A percentile compares a stretch with the other conserved stretches of the same genome.
These are phyloP conservation scores for Phytophthora ohioensis DNA, from an alignment of 352 stramenopile species.

Conservation along the genomic window DNA sequence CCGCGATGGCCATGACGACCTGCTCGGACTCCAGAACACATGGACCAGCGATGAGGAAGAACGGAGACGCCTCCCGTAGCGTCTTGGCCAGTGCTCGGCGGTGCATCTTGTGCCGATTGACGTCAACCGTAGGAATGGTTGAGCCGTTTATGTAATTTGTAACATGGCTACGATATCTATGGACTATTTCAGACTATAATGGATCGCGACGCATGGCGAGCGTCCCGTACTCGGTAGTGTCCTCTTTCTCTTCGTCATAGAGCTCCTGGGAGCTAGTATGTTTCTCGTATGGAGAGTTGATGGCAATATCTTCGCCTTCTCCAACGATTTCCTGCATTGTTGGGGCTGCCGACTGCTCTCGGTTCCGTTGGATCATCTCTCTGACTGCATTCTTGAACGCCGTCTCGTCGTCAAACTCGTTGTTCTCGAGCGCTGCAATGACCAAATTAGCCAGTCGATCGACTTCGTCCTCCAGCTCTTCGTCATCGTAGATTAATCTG, in stretches of 20 bases:
- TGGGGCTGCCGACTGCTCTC: slow-evolving; percentile 21
- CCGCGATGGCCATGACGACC: slow-evolving; percentile 74
- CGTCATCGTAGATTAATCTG: slow-evolving; percentile 61
- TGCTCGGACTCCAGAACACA: slow-evolving; percentile 84
- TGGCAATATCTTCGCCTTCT: background rate
- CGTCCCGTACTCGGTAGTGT: slow-evolving; percentile 33
- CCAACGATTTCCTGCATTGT: slow-evolving; percentile 10
- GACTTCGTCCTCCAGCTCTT: slow-evolving; percentile 56
- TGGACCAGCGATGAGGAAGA: slow-evolving; percentile 88
- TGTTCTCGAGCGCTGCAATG: slow-evolving; percentile 40
- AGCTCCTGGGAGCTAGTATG: slow-evolving; percentile 5
- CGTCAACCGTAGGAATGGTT: slow-evolving; percentile 11
- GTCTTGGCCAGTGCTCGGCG: slow-evolving; percentile 56
- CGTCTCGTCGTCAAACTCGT: slow-evolving; percentile 31
- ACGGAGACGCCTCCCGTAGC: slow-evolving; percentile 69
- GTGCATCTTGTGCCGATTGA: slow-evolving; percentile 44
- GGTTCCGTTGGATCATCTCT: slow-evolving; percentile 41
- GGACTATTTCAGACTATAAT: slow-evolving; percentile 28
- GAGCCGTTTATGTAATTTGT: slow-evolving; percentile 23
- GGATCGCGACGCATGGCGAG: slow-evolving; percentile 19
- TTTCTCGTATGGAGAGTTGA: slow-evolving; percentile 18
- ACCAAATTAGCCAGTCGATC: slow-evolving; percentile 49
- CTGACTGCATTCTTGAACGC: slow-evolving; percentile 49
- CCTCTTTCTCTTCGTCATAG: slow-evolving; percentile 14
- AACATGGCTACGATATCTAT: slow-evolving; percentile 20